Percentiles rank a stretch among this genome's conserved stretches.
phyloP scores from a whole-genome alignment of 2,329 filamentous ascomycete species.

The Diplodia corticola region DNA sequence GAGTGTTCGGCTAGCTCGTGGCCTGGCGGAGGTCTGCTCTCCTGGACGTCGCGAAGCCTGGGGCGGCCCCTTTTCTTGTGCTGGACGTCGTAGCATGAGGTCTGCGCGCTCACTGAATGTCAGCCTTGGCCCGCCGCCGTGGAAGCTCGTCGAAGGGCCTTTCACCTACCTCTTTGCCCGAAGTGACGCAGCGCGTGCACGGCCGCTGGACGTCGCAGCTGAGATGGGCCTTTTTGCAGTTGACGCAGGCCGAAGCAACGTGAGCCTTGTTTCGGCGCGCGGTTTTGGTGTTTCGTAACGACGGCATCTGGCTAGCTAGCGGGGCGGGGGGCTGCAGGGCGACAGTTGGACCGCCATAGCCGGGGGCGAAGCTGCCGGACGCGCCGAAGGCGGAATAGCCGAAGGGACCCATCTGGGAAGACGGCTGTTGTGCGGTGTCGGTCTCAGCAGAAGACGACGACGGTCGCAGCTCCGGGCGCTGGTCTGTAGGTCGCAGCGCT shows the following conservation, averaged over 20 bases:
- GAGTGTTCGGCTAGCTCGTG: constrained; percentile 35
- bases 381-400: constrained; percentile 15
- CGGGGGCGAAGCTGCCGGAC: constrained; percentile 9
- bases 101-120: constrained; percentile 46
- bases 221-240: constrained; percentile 82
- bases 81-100: constrained; percentile 77
- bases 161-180: constrained; percentile 63
- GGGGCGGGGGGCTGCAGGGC: constrained; percentile 11
- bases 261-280: constrained; percentile 66
- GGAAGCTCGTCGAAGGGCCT: background rate
- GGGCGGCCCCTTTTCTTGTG: constrained; percentile 83
- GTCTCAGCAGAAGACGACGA: constrained; percentile 12
- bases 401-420: constrained; percentile 21
- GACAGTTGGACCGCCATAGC: constrained; percentile 13
- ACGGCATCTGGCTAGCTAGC: constrained; percentile 10
- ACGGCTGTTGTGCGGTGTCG: constrained; percentile 1
- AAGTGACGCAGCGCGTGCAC: constrained; percentile 73
- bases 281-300: constrained; percentile 34
- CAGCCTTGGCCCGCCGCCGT: background rate
- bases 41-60: constrained; percentile 69
- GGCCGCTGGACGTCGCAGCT: constrained; percentile 68
- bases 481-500: background rate
- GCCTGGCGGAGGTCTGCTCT: constrained; percentile 39
- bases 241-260: constrained; percentile 81
- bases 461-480: constrained; percentile 6